phyloP scores from a whole-genome alignment of 208 protist genomes.

The Leishmania gerbilli region DNA sequence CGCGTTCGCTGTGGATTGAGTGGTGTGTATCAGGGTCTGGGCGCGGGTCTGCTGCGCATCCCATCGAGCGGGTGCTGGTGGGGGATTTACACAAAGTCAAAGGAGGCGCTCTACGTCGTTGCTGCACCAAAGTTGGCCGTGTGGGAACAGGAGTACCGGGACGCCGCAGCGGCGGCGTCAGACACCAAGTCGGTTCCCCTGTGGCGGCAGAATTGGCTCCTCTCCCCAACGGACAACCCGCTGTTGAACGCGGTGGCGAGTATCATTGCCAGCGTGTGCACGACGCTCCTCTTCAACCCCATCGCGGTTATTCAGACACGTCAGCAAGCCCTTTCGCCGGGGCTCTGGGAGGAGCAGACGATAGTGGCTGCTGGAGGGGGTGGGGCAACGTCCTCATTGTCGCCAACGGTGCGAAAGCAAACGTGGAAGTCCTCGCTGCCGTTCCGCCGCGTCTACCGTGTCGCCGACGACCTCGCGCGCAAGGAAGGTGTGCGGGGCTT shows the following conservation, averaged over 20 bases:
- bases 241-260: conserved; percentile 71
- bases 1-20: conserved; percentile 36
- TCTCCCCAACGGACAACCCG: conserved; percentile 83
- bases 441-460: conserved; percentile 30
- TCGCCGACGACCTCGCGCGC: conserved; percentile 54
- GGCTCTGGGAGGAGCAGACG: conserved; percentile 16
- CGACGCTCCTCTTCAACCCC: conserved; percentile 80
- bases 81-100: conserved; percentile 77
- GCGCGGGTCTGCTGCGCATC: conserved; percentile 64
- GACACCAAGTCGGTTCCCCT: conserved; percentile 14
- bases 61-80: conserved; percentile 87
- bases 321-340: conserved; percentile 64
- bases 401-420: not conserved
- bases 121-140: conserved; percentile 47
- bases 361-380: not conserved
- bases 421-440: conserved; percentile 26
- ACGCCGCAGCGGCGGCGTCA: not conserved
- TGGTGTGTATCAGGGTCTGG: conserved; percentile 73
- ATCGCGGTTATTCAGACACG: conserved; percentile 82
- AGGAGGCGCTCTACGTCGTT: conserved; percentile 65
- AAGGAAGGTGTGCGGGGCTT: conserved; percentile 73
- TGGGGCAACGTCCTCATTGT: not conserved
- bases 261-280: conserved; percentile 63
- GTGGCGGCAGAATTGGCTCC: conserved; percentile 69
- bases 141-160: conserved; percentile 45